These are phyloP conservation scores for Metschnikowia aberdeeniae DNA, from an alignment of 805 yeast species.

Conservation along the genomic window DNA sequence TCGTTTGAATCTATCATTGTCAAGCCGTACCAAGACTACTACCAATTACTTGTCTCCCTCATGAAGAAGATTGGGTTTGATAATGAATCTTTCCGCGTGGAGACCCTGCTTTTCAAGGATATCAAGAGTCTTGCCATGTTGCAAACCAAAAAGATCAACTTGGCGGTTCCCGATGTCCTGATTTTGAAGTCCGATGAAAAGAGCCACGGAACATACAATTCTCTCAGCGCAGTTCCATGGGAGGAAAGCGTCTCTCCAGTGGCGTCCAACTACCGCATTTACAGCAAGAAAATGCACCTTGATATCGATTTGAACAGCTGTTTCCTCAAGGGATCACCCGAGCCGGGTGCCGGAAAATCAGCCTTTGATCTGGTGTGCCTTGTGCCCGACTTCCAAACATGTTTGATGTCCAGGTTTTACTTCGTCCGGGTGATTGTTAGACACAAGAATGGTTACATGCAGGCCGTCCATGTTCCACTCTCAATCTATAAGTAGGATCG, in stretches of 20 bases:
- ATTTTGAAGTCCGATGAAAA: slow-evolving; percentile 12
- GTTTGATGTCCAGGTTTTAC: slow-evolving; percentile 34
- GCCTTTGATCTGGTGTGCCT: slow-evolving; percentile 30
- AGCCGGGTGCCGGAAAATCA: slow-evolving; percentile 4
- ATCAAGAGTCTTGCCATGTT: slow-evolving; percentile 32
- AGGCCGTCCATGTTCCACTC: slow-evolving; percentile 35
- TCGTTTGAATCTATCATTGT: slow-evolving; percentile 33
- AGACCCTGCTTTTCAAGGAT: slow-evolving; percentile 34
- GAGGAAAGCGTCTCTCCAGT: slow-evolving; percentile 7
- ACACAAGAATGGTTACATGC: slow-evolving; percentile 26
- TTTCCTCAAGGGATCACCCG: slow-evolving; percentile 25
- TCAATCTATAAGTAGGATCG: slow-evolving; percentile 3
- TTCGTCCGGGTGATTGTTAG: slow-evolving; percentile 30
- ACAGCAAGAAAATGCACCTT: slow-evolving; percentile 28
- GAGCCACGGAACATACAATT: slow-evolving; percentile 21
- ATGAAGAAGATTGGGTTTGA: slow-evolving; percentile 31
- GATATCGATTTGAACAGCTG: slow-evolving; percentile 27
- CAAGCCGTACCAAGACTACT: slow-evolving; percentile 26
- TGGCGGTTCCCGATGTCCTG: slow-evolving; percentile 22
- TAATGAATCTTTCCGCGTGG: slow-evolving; percentile 30
- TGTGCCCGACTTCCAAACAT: slow-evolving; percentile 39
- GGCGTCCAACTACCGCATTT: slow-evolving; percentile 18
- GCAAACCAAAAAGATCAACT: slow-evolving; percentile 31
- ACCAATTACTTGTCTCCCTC: slow-evolving; percentile 24
- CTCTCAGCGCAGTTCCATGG: slow-evolving; percentile 31